Conservation (phyloP, 768 basidiomycete genomes). For the Paxillus rubicundulus region DNA sequence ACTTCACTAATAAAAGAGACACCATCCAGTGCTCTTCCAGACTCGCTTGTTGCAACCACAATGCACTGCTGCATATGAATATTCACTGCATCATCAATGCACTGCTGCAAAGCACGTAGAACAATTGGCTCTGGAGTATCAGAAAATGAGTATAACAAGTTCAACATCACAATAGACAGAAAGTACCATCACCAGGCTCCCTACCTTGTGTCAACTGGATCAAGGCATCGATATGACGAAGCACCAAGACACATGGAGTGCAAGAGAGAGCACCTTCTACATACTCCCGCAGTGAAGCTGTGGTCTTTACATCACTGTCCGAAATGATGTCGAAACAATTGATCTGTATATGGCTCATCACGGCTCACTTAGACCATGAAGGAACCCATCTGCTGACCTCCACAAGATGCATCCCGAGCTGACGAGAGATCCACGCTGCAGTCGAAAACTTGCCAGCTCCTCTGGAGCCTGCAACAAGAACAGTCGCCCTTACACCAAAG, state of each 20-base stretch:
- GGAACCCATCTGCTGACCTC: conserved; percentile 47
- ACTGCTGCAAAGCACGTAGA: conserved; percentile 58
- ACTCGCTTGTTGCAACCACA: conserved; percentile 69
- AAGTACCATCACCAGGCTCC: conserved; percentile 63
- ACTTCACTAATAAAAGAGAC: conserved; percentile 88
- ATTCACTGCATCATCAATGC: conserved; percentile 57
- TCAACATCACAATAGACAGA: background rate
- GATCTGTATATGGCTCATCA: conserved; percentile 46
- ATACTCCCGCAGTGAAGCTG: conserved; percentile 64
- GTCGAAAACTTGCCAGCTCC: conserved; percentile 81
- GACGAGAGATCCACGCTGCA: conserved; percentile 52
- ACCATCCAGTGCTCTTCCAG: conserved; percentile 58
- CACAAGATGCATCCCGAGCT: conserved; percentile 72
- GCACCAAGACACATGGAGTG: conserved; percentile 80
- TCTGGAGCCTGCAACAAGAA: conserved; percentile 75
- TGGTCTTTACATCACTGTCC: conserved; percentile 74
- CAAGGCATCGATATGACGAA: conserved; percentile 81
- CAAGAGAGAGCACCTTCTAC: conserved; percentile 77
- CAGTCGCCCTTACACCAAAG: conserved; percentile 63
- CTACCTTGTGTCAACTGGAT: conserved; percentile 61
- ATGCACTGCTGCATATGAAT: conserved; percentile 69
- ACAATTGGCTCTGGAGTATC: conserved; percentile 52
- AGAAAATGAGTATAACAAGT: background rate
- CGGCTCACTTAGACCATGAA: background rate
- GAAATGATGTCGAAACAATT: conserved; percentile 83